A percentile compares a stretch with the other conserved stretches of the same genome.
These are phyloP conservation scores for Plenodomus lindquistii DNA, from an alignment of 2,329 filamentous ascomycete genomes.

Conservation along the genomic window DNA sequence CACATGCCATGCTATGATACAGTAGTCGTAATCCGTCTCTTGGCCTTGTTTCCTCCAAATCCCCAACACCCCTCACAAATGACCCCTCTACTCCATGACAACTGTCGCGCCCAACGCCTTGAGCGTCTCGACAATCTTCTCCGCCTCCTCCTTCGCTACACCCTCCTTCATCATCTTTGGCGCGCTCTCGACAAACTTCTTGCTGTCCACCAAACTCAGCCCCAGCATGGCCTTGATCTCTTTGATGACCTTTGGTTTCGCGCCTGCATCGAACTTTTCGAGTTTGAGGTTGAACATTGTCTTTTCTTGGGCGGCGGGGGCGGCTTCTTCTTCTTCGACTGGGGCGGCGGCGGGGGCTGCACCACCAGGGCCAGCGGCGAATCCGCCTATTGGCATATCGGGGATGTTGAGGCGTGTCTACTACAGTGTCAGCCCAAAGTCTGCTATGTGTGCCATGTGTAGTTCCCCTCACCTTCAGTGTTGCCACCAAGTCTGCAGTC, in stretches of 20 bases:
- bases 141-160: constrained; percentile 96
- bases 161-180: constrained; percentile 99
- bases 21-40: constrained; percentile 10
- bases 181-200: constrained; percentile 99
- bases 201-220: constrained; percentile 95
- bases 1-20: constrained; percentile 42
- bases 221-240: constrained; percentile 97
- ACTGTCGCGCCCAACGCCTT: constrained; percentile 91
- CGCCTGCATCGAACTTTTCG: constrained; percentile 78
- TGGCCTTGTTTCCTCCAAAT: constrained; percentile 3
- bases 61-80: not conserved
- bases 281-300: constrained; percentile 97
- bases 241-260: constrained; percentile 99
- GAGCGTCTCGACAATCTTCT: constrained; percentile 95
- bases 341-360: constrained; percentile 62
- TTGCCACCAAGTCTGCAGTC: constrained; percentile 93
- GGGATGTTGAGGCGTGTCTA: constrained; percentile 96
- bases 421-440: not conserved
- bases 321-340: constrained; percentile 80
- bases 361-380: constrained; percentile 66
- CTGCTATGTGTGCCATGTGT: not conserved
- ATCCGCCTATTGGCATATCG: constrained; percentile 92
- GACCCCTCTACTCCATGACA: constrained; percentile 75
- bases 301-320: constrained; percentile 87
- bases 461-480: constrained; percentile 74